Base-by-base conservation (phyloP, 2,329 filamentous ascomycete species). In the Aspergillus aculeatus region DNA sequence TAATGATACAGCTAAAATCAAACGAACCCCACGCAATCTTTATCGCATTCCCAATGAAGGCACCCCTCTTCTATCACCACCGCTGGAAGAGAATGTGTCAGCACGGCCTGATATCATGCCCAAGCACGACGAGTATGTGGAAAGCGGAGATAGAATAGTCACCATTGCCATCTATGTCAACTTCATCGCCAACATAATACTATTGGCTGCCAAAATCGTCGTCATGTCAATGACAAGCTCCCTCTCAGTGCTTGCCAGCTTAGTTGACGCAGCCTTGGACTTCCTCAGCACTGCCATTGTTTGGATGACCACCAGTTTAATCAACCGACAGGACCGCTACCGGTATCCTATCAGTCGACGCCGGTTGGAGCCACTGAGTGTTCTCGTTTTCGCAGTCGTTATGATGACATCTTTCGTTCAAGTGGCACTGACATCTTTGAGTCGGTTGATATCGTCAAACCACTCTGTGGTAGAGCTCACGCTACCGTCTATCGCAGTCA, bases 111-210 rank as follows among this genome's bases (percentile, higher is more conserved):
- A 81, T 12, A 77, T 81, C 11, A 78, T 80, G 21, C 74, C 78
- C 4, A 75, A 80, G 4, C 62, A 69, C 1, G 65, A 69, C 23
- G 77, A 79, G 14, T 73, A 76, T 7, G 78, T 92, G 2, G 89
- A 92, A 69, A 91, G 88, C 63, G 83, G 87, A 51, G 88, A 89
- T 60, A 86, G 84, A 16, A 85, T 96, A 52, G 92, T 97, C 52
- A 89, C 87, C n/a, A 71, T 95, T 21, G 93, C 94, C 47, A 95
- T 98, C 69, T 94, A 92, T 74, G 78, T 96, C 74, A 96, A 96
- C 72, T 84, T 96, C 52, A 77, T 84, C 23, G 92, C 92, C 60
- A 96, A 96, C 71, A 81, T 86, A 2, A 78, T 91, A 48, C 82
- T 96, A 2, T 83, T 96, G 3, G 83, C 84, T 6, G 86, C 91